phyloP scores from a whole-genome alignment of 345 rosid genomes.

The Brassica carinata region DNA sequence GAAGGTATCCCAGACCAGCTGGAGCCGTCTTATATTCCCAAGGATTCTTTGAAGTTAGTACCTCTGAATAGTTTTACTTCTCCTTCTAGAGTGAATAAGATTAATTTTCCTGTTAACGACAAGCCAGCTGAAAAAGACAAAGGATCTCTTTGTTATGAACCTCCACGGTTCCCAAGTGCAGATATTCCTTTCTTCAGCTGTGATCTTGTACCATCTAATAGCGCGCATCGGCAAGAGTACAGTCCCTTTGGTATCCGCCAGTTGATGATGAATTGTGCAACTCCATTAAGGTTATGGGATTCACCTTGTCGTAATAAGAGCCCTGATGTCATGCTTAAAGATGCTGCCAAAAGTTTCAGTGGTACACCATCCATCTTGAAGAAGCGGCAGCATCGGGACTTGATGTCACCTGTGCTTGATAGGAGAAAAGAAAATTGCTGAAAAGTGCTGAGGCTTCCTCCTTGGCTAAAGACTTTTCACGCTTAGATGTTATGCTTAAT shows the following conservation, averaged over 20 bases:
- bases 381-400: conserved; percentile 82
- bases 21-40: conserved; percentile 51
- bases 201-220: conserved; percentile 86
- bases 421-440: conserved; percentile 71
- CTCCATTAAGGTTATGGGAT: conserved; percentile 94
- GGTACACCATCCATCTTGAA: conserved; percentile 87
- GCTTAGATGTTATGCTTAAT: conserved; percentile 65
- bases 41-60: conserved; percentile 66
- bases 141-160: conserved; percentile 90
- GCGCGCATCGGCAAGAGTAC: conserved; percentile 92
- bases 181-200: conserved; percentile 96
- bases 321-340: conserved; percentile 76
- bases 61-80: conserved; percentile 60
- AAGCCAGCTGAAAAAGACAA: conserved; percentile 52
- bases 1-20: conserved; percentile 43
- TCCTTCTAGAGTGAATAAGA: conserved; percentile 37
- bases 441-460: conserved; percentile 62
- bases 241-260: conserved; percentile 99
- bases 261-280: conserved; percentile 73
- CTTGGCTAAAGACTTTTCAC: conserved; percentile 70
- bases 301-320: conserved; percentile 73
- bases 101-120: conserved; percentile 43
- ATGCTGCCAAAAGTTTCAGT: conserved; percentile 71
- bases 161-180: conserved; percentile 95
- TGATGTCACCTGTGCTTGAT: conserved; percentile 90